Percentiles rank a stretch among this genome's conserved stretches.
Conservation (phyloP, 1,284 basidiomycete species). For the Tremellales sp. region DNA sequence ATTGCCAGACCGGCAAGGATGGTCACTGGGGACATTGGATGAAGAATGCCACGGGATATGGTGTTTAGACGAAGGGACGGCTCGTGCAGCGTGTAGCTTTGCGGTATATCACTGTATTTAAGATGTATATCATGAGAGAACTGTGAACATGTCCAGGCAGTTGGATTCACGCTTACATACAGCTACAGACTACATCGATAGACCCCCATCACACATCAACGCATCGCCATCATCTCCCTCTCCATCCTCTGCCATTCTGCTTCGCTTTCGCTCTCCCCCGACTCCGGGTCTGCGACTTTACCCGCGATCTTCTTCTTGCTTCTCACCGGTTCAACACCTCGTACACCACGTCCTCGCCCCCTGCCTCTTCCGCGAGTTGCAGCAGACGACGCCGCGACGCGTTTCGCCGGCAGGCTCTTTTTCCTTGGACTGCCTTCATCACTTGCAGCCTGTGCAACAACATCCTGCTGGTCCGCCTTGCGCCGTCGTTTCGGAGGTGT, state of each 20-base stretch:
- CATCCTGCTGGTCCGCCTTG: not conserved
- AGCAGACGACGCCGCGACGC: not conserved
- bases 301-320: slow-evolving; percentile 1
- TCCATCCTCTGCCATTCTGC: slow-evolving; percentile 13
- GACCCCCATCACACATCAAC: too few species aligned
- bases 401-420: not conserved
- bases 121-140: too few species aligned
- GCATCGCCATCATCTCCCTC: slow-evolving; percentile 10
- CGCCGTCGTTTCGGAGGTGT: not conserved
- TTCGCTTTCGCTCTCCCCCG: slow-evolving; percentile 5
- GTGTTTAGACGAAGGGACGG: too few species aligned
- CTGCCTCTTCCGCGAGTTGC: not conserved
- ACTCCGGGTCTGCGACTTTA: not conserved
- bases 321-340: not conserved
- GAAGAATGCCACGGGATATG: too few species aligned
- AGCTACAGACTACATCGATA: too few species aligned
- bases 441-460: not conserved
- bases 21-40: too few species aligned
- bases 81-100: too few species aligned
- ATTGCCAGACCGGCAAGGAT: too few species aligned
- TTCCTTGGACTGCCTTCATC: slow-evolving; percentile 3
- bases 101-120: too few species aligned
- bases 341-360: not conserved
- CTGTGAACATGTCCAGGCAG: too few species aligned
- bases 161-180: too few species aligned